Evolutionary conservation across 2,329 filamentous ascomycete species (phyloP).

Genomic region (Sporothrix mexicana): DNA sequence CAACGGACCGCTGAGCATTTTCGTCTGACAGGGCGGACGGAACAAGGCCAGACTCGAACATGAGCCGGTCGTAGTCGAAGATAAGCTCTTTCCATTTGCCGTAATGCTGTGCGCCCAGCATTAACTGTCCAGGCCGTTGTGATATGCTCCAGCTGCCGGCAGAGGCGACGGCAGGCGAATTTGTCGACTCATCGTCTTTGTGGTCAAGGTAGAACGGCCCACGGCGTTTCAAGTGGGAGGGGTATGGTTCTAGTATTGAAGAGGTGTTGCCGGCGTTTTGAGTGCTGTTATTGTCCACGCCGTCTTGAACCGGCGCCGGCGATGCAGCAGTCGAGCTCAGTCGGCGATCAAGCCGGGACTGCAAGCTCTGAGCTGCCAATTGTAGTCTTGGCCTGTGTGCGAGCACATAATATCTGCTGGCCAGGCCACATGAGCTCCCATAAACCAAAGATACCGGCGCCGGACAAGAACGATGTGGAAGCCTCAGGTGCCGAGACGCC

Average conservation of each 20-base stretch:
- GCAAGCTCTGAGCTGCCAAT: background rate
- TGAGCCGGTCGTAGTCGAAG: constrained; percentile 40
- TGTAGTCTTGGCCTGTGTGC: background rate
- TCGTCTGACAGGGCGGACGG: background rate
- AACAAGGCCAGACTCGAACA: constrained; percentile 40
- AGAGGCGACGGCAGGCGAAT: background rate
- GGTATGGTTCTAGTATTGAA: background rate
- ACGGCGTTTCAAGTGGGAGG: constrained; percentile 35
- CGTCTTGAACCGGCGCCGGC: background rate
- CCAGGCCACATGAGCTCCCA: background rate
- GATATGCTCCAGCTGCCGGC: background rate
- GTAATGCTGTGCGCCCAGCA: constrained; percentile 37
- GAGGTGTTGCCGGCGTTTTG: background rate
- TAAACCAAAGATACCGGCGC: background rate
- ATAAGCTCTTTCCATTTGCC: constrained; percentile 42
- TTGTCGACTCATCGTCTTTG: background rate
- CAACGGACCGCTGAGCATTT: constrained; percentile 38
- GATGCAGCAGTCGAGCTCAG: background rate
- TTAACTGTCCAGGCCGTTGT: constrained; percentile 9
- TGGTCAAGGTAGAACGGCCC: constrained; percentile 26
- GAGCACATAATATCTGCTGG: background rate
- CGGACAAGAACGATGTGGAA: constrained; percentile 26
- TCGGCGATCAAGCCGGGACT: background rate
- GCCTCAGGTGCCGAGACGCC: constrained; percentile 34
- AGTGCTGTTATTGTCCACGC: background rate